Conservation (phyloP, 78 protist species). For the Tieghemostelium lacteum region DNA sequence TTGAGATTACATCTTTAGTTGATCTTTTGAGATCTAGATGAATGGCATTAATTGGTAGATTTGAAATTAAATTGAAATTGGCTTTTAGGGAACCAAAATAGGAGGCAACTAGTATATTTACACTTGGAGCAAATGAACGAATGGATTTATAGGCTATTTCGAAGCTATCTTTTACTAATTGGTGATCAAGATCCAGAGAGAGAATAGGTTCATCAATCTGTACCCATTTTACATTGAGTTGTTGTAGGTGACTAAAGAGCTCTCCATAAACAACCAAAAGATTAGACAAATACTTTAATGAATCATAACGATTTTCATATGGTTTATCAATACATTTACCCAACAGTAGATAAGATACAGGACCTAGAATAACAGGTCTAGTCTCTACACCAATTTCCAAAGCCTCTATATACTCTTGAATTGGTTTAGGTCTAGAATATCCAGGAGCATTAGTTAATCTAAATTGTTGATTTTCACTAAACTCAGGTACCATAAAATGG, state of each 20-base stretch:
- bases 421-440: slow-evolving; percentile 32
- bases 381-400: slow-evolving; percentile 50
- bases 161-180: not conserved
- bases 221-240: slow-evolving; percentile 50
- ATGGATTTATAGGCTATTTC: not conserved
- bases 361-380: slow-evolving; percentile 88
- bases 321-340: slow-evolving; percentile 74
- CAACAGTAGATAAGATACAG: slow-evolving; percentile 76
- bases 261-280: slow-evolving; percentile 51
- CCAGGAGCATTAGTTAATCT: slow-evolving; percentile 1
- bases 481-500: slow-evolving; percentile 91
- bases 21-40: slow-evolving; percentile 81
- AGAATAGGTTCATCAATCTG: slow-evolving; percentile 89
- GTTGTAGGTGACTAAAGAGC: slow-evolving; percentile 49
- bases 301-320: slow-evolving; percentile 21
- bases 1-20: not conserved
- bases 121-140: slow-evolving; percentile 8
- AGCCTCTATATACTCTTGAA: slow-evolving; percentile 55
- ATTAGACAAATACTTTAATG: slow-evolving; percentile 8
- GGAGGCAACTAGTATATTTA: slow-evolving; percentile 63
- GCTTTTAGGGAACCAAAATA: slow-evolving; percentile 84
- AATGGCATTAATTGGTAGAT: slow-evolving; percentile 74
- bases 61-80: slow-evolving; percentile 1
- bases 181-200: slow-evolving; percentile 30
- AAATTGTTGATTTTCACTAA: slow-evolving; percentile 32